Conservation (phyloP, 768 basidiomycete species). For the Thelephora aurantiotincta region DNA sequence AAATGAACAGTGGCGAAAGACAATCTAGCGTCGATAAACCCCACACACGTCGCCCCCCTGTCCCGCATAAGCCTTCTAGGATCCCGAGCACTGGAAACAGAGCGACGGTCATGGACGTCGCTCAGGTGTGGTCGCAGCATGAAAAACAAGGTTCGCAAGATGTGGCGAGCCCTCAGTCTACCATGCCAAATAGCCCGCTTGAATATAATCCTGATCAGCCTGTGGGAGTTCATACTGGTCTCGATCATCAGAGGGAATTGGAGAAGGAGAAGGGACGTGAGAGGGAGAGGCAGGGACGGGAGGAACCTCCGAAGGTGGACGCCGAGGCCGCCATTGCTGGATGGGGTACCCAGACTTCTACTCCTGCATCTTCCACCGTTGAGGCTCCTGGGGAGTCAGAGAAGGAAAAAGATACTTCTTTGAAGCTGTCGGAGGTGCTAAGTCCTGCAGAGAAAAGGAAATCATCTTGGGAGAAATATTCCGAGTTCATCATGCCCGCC, state of each 20-base stretch:
- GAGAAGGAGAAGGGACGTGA: conserved; percentile 1
- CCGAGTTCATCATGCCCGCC: conserved; percentile 46
- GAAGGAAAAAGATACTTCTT: conserved; percentile 2
- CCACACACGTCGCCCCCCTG: conserved; percentile 6
- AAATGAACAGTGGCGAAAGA: neutral
- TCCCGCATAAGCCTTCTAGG: conserved; percentile 33
- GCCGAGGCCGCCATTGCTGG: conserved; percentile 10
- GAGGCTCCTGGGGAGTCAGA: neutral
- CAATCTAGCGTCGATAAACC: neutral
- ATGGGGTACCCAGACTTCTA: conserved; percentile 8
- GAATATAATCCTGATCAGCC: no score
- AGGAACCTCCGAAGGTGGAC: conserved; percentile 5
- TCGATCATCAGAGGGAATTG: neutral
- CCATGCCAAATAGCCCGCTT: no score
- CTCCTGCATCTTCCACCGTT: no score
- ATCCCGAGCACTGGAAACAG: conserved; percentile 58
- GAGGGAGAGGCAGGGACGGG: neutral
- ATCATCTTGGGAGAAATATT: conserved; percentile 56
- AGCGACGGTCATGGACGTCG: conserved; percentile 68
- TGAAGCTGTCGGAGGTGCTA: conserved; percentile 4
- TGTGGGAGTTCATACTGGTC: no score
- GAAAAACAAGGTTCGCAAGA: conserved; percentile 6
- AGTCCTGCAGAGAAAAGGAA: conserved; percentile 37
- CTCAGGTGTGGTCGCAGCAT: conserved; percentile 38
- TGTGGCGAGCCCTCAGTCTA: neutral